These are phyloP conservation scores for Teratosphaeria destructans DNA, from an alignment of 2,329 filamentous ascomycete species.

Conservation along the genomic window DNA sequence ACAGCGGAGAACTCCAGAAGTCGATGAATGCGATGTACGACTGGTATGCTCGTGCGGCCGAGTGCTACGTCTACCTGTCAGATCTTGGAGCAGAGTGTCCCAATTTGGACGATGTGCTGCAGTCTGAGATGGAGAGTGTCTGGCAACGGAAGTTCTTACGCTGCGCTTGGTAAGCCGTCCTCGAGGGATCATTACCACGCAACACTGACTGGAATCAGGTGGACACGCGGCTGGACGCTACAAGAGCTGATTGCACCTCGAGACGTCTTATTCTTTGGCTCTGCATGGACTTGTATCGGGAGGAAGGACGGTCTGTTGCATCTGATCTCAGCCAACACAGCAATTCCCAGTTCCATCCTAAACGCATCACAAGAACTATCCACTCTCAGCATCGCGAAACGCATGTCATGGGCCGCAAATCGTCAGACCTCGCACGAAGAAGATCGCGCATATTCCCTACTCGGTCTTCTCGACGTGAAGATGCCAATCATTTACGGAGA, in stretches of 20 bases:
- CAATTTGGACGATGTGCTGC: background rate
- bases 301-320: background rate
- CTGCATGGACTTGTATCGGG: background rate
- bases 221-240: conserved; percentile 1
- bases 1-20: conserved; percentile 8
- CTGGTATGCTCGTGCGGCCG: background rate
- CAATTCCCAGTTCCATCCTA: background rate
- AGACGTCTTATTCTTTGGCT: background rate
- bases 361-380: background rate
- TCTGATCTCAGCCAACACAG: background rate
- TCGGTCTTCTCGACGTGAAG: conserved; percentile 31
- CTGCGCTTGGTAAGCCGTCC: background rate
- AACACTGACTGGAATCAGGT: background rate
- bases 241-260: conserved; percentile 1
- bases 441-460: conserved; percentile 9
- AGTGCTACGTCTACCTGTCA: background rate
- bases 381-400: background rate
- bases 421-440: conserved; percentile 4
- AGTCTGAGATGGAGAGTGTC: background rate
- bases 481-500: conserved; percentile 36
- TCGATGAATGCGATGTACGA: conserved; percentile 7
- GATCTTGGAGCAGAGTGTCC: background rate
- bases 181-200: background rate
- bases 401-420: conserved; percentile 10
- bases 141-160: background rate